phyloP scores from a whole-genome alignment of 805 yeast species.

The Kluyveromyces siamensis region DNA sequence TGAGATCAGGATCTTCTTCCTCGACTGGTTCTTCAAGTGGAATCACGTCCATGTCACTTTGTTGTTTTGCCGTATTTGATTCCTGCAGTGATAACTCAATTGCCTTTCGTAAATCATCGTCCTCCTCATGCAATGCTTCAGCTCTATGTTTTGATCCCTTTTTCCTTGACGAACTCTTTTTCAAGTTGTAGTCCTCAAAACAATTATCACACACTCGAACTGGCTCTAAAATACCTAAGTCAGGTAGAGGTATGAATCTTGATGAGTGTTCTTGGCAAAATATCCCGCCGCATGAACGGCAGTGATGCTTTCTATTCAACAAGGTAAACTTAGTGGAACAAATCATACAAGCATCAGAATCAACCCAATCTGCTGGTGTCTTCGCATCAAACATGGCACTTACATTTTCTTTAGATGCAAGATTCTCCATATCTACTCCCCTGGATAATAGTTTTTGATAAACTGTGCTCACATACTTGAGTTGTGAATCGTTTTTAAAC shows the following conservation, averaged over 20 bases:
- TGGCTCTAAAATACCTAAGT: constrained; percentile 76
- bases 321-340: constrained; percentile 75
- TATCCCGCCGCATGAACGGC: constrained; percentile 95
- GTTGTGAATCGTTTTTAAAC: constrained; percentile 57
- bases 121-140: constrained; percentile 31
- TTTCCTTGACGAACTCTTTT: constrained; percentile 18
- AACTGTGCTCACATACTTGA: constrained; percentile 52
- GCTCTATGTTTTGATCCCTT: constrained; percentile 19
- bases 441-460: constrained; percentile 52
- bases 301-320: constrained; percentile 88
- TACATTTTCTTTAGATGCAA: constrained; percentile 22
- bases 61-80: constrained; percentile 6
- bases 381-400: constrained; percentile 68
- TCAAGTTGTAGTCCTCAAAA: constrained; percentile 46
- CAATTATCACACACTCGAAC: constrained; percentile 95
- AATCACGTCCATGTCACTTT: constrained; percentile 2
- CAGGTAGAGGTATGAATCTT: constrained; percentile 60
- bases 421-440: constrained; percentile 46
- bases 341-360: constrained; percentile 90
- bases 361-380: constrained; percentile 97
- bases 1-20: constrained; percentile 80
- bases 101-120: constrained; percentile 70
- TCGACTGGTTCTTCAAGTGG: constrained; percentile 25
- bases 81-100: constrained; percentile 72
- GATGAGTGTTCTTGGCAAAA: constrained; percentile 82